Evolutionary conservation across 2,329 filamentous ascomycete genomes (phyloP).

Genomic region (Fusarium odoratissimum): DNA sequence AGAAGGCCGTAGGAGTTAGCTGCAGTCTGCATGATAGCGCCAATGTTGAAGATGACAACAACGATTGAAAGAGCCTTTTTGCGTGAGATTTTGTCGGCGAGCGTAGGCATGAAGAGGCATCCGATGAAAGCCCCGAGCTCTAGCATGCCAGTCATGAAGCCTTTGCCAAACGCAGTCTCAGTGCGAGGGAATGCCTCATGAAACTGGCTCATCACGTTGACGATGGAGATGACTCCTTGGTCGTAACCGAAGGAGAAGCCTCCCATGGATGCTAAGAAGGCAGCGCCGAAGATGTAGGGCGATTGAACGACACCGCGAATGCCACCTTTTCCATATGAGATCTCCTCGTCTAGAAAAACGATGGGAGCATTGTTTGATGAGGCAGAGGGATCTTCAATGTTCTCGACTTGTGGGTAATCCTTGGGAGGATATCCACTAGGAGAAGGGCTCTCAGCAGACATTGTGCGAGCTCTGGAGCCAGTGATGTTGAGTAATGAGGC

Average conservation of each 20-base stretch:
- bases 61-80: constrained; percentile 44
- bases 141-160: constrained; percentile 55
- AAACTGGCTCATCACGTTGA: constrained; percentile 59
- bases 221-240: constrained; percentile 53
- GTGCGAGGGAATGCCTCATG: constrained; percentile 46
- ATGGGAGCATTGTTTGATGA: background rate
- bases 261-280: constrained; percentile 6
- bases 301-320: background rate
- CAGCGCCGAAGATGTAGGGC: background rate
- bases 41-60: constrained; percentile 41
- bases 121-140: constrained; percentile 64
- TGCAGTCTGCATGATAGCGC: constrained; percentile 43
- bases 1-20: constrained; percentile 29
- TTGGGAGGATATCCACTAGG: background rate
- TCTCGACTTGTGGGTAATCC: background rate
- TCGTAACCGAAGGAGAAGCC: constrained; percentile 39
- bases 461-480: background rate
- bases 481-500: background rate
- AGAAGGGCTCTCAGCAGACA: background rate
- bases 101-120: constrained; percentile 35
- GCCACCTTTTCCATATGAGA: background rate
- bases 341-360: background rate
- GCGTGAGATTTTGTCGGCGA: constrained; percentile 41
- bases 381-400: background rate
- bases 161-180: constrained; percentile 53